Conservation (phyloP, 768 basidiomycete species). For the Boletellus ananiceps region DNA sequence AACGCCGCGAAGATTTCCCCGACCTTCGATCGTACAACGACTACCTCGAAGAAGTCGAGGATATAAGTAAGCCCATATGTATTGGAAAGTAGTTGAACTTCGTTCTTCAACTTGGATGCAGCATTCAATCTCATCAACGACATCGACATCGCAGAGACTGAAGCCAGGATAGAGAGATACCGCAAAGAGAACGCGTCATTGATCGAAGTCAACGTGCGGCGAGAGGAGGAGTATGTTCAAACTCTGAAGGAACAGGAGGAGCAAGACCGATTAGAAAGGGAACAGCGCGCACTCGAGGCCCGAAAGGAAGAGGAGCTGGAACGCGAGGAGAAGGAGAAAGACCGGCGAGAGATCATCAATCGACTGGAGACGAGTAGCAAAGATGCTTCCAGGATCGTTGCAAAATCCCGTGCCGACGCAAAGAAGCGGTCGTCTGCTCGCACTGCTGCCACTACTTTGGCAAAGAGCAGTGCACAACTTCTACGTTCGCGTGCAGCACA, state of each 20-base stretch:
- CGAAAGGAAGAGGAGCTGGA: slow-evolving; percentile 71
- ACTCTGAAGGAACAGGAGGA: slow-evolving; percentile 78
- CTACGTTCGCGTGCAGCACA: slow-evolving; percentile 62
- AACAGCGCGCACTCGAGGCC: slow-evolving; percentile 61
- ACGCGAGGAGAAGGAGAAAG: slow-evolving; percentile 69
- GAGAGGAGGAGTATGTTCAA: slow-evolving; percentile 72
- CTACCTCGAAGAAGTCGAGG: slow-evolving; percentile 94
- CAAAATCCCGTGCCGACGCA: slow-evolving; percentile 61
- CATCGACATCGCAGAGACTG: slow-evolving; percentile 74
- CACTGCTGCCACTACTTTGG: slow-evolving; percentile 37
- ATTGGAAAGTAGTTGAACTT: background rate
- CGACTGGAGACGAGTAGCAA: slow-evolving; percentile 73
- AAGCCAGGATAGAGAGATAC: slow-evolving; percentile 75
- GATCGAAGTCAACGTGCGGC: slow-evolving; percentile 80
- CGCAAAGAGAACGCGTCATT: slow-evolving; percentile 75
- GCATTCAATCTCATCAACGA: slow-evolving; percentile 96
- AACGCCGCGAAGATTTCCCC: slow-evolving; percentile 83
- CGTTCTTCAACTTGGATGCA: slow-evolving; percentile 26
- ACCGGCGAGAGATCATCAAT: slow-evolving; percentile 71
- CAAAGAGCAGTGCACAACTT: slow-evolving; percentile 44
- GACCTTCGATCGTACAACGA: slow-evolving; percentile 84
- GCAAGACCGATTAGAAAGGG: slow-evolving; percentile 64
- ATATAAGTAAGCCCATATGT: slow-evolving; percentile 55
- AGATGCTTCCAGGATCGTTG: slow-evolving; percentile 65
- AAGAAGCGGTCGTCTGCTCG: slow-evolving; percentile 58